Evolutionary conservation across 2,329 filamentous ascomycete species (phyloP).

Genomic region (Alternaria panax): DNA sequence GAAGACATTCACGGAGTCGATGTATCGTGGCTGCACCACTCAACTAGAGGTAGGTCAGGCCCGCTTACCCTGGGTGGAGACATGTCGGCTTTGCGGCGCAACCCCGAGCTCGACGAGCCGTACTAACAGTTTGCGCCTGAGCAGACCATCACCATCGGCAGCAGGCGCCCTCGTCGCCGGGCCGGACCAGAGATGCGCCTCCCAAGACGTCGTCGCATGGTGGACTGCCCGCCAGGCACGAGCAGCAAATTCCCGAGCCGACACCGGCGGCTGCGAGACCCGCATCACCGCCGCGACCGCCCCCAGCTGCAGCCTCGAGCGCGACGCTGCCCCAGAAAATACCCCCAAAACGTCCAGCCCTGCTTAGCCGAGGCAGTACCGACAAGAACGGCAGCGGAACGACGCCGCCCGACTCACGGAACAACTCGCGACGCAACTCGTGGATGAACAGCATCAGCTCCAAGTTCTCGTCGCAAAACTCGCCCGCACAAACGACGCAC

Average conservation of each 20-base stretch:
- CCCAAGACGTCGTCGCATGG: constrained; percentile 48
- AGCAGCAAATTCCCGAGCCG: constrained; percentile 25
- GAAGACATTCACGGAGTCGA: constrained; percentile 83
- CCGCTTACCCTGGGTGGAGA: constrained; percentile 37
- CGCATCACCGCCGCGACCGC: constrained; percentile 29
- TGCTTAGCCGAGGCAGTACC: constrained; percentile 53
- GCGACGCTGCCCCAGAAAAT: constrained; percentile 35
- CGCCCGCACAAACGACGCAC: constrained; percentile 43
- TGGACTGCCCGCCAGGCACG: constrained; percentile 33
- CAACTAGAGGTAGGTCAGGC: constrained; percentile 79
- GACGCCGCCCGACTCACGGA: constrained; percentile 41
- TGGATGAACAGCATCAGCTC: constrained; percentile 95
- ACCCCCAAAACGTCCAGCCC: constrained; percentile 49
- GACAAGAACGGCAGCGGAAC: constrained; percentile 43
- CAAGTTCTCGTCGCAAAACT: constrained; percentile 76
- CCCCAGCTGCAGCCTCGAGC: constrained; percentile 23
- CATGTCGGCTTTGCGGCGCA: constrained; percentile 27
- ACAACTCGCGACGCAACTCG: constrained; percentile 68
- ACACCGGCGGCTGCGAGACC: constrained; percentile 35
- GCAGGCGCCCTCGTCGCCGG: constrained; percentile 47
- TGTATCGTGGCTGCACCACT: constrained; percentile 89
- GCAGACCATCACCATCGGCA: constrained; percentile 49
- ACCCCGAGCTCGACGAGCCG: constrained; percentile 16
- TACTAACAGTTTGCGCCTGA: constrained; percentile 26
- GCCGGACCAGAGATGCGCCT: constrained; percentile 42